Evolutionary conservation across 2,329 filamentous ascomycete genomes (phyloP), one percentile per base, ranked within the genome.

Genomic region (Amauroascus verrucosus): DNA sequence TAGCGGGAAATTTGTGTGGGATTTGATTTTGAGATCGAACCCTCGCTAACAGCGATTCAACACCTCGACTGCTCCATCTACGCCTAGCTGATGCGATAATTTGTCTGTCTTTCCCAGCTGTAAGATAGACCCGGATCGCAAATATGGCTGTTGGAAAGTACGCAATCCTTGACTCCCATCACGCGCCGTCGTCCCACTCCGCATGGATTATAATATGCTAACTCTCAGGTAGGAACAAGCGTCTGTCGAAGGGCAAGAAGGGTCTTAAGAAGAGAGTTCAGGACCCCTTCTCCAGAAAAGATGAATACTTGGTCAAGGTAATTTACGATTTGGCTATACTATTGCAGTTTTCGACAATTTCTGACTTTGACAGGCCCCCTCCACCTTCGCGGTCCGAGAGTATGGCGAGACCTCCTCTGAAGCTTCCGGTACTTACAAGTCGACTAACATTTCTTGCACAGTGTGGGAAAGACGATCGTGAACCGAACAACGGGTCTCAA

Each of bases 211-310:
- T 35, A 22, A 32, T 33, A 24, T 49, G 32, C 54, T 57, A 32
- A 57, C 44, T 11, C 8, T 44, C 38, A 9, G 38, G 26, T 66
- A 89, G 85, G 88, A 98, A 98, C 85, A 98, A 98, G 89, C 89
- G 93, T 83, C 84, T 98, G 81, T 97, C 93, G 65, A 98, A 98
- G 84, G 93, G 93, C 80, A 98, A 97, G 88, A 98, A 98, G 85
- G 91, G 93, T 77, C 82, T 97, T 75, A 97, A 97, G 88, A 97
- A 98, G 91, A 91, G 91, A 80, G 91, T 90, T 70, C 79, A 85
- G 68, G 93, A 98, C 77, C 91, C 93, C 70, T 97, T 97, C 82
- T 83, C 90, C 70, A 87, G 91, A 74, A 98, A 98, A 83, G 93
- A 97, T 76, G 97, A 94, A 88, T 98, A 90, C 80, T 87, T 85